Conservation (phyloP, 177 flowering plant species). For the Tripterygium wilfordii region DNA sequence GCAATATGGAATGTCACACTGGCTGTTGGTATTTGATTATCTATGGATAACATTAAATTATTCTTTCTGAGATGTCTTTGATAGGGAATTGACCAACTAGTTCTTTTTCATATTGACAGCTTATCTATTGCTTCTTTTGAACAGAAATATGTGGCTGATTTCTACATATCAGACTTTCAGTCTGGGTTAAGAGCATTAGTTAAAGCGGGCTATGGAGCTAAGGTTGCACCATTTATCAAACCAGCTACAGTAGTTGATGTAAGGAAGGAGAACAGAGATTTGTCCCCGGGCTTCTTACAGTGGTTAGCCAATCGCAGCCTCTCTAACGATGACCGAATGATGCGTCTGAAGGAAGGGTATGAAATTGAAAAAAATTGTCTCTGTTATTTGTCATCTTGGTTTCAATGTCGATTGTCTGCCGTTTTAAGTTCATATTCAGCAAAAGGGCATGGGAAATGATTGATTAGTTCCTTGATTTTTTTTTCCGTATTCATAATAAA, state of each 20-base stretch:
- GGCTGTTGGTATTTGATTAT: no score
- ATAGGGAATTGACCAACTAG: no score
- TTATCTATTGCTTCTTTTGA: constrained; percentile 13
- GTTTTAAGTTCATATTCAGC: no score
- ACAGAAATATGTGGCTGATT: constrained; percentile 85
- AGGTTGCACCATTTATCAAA: constrained; percentile 82
- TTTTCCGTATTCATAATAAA: no score
- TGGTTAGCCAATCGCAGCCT: constrained; percentile 85
- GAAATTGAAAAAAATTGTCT: no score
- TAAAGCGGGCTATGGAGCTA: constrained; percentile 94
- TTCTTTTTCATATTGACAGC: neutral
- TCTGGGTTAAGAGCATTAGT: constrained; percentile 86
- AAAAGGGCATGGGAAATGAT: no score
- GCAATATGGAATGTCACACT: no score
- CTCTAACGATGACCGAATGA: constrained; percentile 76
- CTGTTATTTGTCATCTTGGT: no score
- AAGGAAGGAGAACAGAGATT: constrained; percentile 48
- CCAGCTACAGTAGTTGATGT: constrained; percentile 65
- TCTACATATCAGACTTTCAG: constrained; percentile 89
- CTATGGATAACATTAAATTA: no score
- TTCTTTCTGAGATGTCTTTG: no score
- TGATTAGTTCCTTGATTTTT: no score
- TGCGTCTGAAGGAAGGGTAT: constrained; percentile 97
- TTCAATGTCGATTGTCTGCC: no score
- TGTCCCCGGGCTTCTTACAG: constrained; percentile 60